Evolutionary conservation across 2,329 filamentous ascomycete genomes (phyloP), one percentile per base, ranked within the genome.

Genomic region (Alternaria panax): DNA sequence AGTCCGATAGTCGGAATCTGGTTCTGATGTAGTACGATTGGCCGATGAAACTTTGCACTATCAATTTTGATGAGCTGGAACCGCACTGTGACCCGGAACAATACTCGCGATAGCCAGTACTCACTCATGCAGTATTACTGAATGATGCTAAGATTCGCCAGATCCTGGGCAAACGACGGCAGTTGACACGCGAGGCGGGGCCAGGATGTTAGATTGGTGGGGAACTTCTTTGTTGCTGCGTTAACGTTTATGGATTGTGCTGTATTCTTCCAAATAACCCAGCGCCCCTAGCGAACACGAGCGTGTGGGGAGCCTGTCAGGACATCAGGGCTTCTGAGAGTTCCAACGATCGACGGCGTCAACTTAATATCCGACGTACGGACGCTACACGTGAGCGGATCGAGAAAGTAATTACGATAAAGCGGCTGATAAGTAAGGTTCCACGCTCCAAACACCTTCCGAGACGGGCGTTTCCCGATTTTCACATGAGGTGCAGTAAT

Each of bases 61-160:
- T 74, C 58, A 69, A 69, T 63, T 64, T 73, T 70, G 64, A 74
- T 70, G 45, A 64, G 18, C 30, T 14, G 18, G 38, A 67, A 38
- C 51, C 60, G 51, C 63, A 59, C 43, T 27, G 38, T 62, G 58
- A 65, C 68, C 71, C 57, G 69, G 66, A 68, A 63, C 40, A 45
- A 56, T 62, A 41, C 50, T 30, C 43, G 57, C 54, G 56, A 64
- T 54, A 55, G 50, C 59, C 59, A 62, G 51, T 54, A 54, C 51
- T 53, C 48, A 59, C 40, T 25, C 57, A 47, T 56, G 46, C 56
- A 46, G 50, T 59, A 54, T 62, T 54, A 61, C 57, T 34, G 46
- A 57, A 51, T 51, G 53, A 50, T 24, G 56, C 42, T 46, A 57
- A 52, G 25, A 50, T 18, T 22, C 45, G 24, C 40, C 27, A 54